Percentiles rank a stretch among this genome's conserved stretches.
phyloP scores from a whole-genome alignment of 441 rosid species.

The Pelargonium myrrhifolium region DNA sequence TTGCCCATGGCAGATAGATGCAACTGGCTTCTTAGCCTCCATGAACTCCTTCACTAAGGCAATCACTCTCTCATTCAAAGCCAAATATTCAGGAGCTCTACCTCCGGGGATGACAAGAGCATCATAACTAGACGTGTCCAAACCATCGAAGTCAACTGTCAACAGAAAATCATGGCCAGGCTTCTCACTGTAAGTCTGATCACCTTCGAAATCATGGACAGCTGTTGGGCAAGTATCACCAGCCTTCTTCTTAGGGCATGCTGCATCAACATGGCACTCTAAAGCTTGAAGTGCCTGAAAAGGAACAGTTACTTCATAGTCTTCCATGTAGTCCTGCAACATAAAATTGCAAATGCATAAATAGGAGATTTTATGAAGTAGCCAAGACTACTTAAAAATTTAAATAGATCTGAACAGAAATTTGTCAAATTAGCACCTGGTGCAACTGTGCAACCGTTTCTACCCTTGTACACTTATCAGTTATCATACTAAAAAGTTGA shows the following conservation, averaged over 20 bases:
- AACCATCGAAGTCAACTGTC: conserved; percentile 46
- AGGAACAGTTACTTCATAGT: conserved; percentile 77
- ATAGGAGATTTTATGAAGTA: not conserved
- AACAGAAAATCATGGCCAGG: conserved; percentile 76
- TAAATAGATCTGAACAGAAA: not conserved
- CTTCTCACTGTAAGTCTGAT: conserved; percentile 88
- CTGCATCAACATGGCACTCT: conserved; percentile 78
- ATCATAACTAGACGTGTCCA: conserved; percentile 57
- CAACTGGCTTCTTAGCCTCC: conserved; percentile 68
- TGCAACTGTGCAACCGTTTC: too few relatives aligned
- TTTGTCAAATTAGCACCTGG: not conserved
- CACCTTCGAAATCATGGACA: conserved; percentile 92
- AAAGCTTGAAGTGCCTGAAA: conserved; percentile 83
- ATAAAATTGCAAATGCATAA: too few relatives aligned
- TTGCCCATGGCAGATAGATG: conserved; percentile 88
- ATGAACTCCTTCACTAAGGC: conserved; percentile 55
- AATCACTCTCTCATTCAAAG: conserved; percentile 47
- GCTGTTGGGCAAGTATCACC: conserved; percentile 80
- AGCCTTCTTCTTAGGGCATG: conserved; percentile 71
- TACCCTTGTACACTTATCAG: not conserved
- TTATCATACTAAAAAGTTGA: not conserved
- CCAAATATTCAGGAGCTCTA: conserved; percentile 81
- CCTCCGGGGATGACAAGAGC: conserved; percentile 91
- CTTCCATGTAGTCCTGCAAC: conserved; percentile 85
- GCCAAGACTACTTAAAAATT: too few relatives aligned